Evolutionary conservation across 2,329 filamentous ascomycete species (phyloP).

Genomic region (Botrytis paeoniae): DNA sequence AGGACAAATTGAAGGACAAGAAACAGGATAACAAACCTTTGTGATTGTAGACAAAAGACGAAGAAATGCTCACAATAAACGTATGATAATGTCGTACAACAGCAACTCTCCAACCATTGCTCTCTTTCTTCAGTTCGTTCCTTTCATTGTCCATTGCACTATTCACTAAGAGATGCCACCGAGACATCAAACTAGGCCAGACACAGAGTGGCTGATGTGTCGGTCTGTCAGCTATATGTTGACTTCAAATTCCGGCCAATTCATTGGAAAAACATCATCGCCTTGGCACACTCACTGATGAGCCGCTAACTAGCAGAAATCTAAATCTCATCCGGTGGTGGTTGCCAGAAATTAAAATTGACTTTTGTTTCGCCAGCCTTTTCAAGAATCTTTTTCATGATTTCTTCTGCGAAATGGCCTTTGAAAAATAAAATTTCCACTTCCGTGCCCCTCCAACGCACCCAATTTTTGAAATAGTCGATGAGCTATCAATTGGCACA

Average conservation of each 20-base stretch:
- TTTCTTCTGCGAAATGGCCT: not conserved
- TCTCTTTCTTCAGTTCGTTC: not conserved
- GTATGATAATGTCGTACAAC: not conserved
- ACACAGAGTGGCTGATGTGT: too few species aligned
- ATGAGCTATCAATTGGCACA: not conserved
- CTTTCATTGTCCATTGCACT: not conserved
- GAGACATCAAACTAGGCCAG: too few species aligned
- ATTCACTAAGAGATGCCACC: too few species aligned
- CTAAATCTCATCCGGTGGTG: not conserved
- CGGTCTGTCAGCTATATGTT: too few species aligned
- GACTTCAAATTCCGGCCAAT: too few species aligned
- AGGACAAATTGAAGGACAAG: too few species aligned
- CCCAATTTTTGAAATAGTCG: not conserved
- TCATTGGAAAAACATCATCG: too few species aligned
- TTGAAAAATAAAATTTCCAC: not conserved
- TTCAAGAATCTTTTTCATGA: not conserved
- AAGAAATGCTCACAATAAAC: not conserved
- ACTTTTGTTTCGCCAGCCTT: not conserved
- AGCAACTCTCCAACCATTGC: not conserved
- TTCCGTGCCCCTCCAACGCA: not conserved
- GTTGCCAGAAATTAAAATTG: not conserved
- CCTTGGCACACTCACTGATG: too few species aligned
- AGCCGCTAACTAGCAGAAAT: not conserved
- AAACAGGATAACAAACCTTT: too few species aligned
- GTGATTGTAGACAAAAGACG: not conserved